Base-by-base conservation (phyloP, 345 rosid species). In the Erysimum cheiranthoides region DNA sequence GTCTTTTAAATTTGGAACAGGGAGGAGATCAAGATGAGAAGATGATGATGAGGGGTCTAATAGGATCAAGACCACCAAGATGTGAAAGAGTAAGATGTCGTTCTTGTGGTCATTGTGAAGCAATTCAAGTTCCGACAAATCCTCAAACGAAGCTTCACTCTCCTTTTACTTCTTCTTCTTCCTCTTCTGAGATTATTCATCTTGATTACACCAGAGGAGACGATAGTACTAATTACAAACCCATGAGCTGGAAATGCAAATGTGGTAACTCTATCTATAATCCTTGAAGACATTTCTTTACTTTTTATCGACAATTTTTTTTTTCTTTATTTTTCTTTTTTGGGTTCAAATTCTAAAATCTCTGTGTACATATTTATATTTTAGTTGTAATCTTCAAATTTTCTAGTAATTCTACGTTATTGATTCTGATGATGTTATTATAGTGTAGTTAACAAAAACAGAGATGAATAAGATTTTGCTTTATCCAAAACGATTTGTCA, bases 181-280 rank as follows among this genome's bases (percentile, higher is more conserved):
- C 86, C 13, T 46, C 75, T 1, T 32, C 66, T 66, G 63, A 50
- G 45, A 13, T 73, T 49, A 53, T 77, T 8, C 39, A 35, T 62
- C 54, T 74, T 75, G 86, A 80, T n/a, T 79, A 86, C 78, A 86
- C 68, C 17, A 89, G 88, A 81, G 86, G 92, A 45, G 97, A 88
- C 18, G 89, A 73, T 35, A 66, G 36, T 82, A 77, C 98, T 45
- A 86, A 93, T 65, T 93, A 93, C 80, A 91, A 89, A 83, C 97
- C 98, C 27, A 81, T 93, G 91, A 93, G 92, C 73, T 93, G 98
- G 98, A 93, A 93, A 76, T 91, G 97, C 88, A 93, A 89, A 82
- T 93, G 98, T 75, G 97, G 98, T 30, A 83, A 89, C 68, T 76
- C 91, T 78, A 93, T 93, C 77, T 91, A 87, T 80, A 84, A 93